phyloP scores from a whole-genome alignment of 2,329 filamentous ascomycete species.

The Fusarium sp. region DNA sequence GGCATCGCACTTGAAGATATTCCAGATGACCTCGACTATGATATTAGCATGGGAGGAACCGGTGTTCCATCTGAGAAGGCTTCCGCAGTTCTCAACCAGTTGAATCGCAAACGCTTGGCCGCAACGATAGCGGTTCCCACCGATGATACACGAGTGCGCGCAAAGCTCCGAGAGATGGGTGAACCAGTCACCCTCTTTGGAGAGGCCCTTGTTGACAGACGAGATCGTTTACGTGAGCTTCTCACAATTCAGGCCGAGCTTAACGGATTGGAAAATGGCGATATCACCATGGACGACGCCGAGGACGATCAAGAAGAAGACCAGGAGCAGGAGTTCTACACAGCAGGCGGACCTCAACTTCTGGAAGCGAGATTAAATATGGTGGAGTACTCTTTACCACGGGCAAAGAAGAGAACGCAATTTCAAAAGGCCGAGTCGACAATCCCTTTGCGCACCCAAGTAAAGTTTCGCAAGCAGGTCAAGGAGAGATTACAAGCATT shows the following conservation, averaged over 20 bases:
- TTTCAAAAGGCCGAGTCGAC: constrained; percentile 83
- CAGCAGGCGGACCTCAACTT: constrained; percentile 79
- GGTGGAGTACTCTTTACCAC: constrained; percentile 83
- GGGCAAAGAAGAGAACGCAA: constrained; percentile 80
- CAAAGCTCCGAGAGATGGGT: constrained; percentile 84
- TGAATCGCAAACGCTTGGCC: constrained; percentile 89
- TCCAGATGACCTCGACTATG: constrained; percentile 83
- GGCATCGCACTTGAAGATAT: constrained; percentile 64
- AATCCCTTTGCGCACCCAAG: constrained; percentile 88
- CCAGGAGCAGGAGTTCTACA: constrained; percentile 95
- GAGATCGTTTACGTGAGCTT: constrained; percentile 86
- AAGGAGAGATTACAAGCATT: constrained; percentile 86
- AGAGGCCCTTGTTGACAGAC: constrained; percentile 84
- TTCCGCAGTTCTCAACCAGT: constrained; percentile 85
- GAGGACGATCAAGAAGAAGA: constrained; percentile 74
- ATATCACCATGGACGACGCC: constrained; percentile 71
- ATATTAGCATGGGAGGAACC: constrained; percentile 72
- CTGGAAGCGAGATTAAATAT: constrained; percentile 82
- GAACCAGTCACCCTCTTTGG: constrained; percentile 96
- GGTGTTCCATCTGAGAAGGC: constrained; percentile 84
- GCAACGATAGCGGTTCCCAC: constrained; percentile 93
- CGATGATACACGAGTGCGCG: constrained; percentile 87
- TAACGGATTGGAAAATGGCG: constrained; percentile 65
- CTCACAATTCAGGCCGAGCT: constrained; percentile 79
- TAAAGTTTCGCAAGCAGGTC: constrained; percentile 89